Base-by-base conservation (phyloP, 169 alveolate species). In the Prorocentrum cordatum region DNA sequence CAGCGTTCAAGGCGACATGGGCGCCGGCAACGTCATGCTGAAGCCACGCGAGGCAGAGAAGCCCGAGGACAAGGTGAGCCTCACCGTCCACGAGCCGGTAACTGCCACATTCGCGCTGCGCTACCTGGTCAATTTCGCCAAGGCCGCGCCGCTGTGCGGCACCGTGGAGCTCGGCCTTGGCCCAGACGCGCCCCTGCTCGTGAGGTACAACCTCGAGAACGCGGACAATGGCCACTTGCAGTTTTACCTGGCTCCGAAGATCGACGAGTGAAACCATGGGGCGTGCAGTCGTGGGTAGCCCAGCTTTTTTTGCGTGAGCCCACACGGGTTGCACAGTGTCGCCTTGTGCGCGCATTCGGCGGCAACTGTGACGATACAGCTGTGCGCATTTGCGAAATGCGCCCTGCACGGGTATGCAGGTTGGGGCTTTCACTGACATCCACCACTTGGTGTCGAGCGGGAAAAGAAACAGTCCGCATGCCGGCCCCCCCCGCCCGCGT, bases 171-270 rank as follows among this genome's bases (percentile, higher is more conserved):
- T 79, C 29, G 88, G 88, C 3, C 47, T 79, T 6, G 75, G 77
- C 26, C 88, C 88, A 10, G 88, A 79, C 32, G 88, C 88, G n/a
- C 88, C 88, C 2, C 33, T 79, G 62, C 66, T 61, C 58, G 88
- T 73, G 71, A 58, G 50, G 85, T 73, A 73, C 16, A 58, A 73
- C 54, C 61, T 73, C 45, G 85, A 47, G 85, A 47, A n/a, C n/a
- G 83, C 35, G 12, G 82, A 70, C 14, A 45, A 45, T n/a, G 83
- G 83, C 67, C 67, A 71, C 83, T 20, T 45, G 67, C 26, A 71
- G 67, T 45, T 71, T 36, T 71, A 45, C 67, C 67, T 71, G 33
- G 83, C 83, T 2, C 62, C 82, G n/a, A 71, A 45, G 50, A 27
- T 45, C 29, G 67, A 71, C 20, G 83, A 45, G 83, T 71, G 47